Evolutionary conservation across 768 basidiomycete genomes (phyloP).

Genomic region (Pleurotus citrinopileatus): DNA sequence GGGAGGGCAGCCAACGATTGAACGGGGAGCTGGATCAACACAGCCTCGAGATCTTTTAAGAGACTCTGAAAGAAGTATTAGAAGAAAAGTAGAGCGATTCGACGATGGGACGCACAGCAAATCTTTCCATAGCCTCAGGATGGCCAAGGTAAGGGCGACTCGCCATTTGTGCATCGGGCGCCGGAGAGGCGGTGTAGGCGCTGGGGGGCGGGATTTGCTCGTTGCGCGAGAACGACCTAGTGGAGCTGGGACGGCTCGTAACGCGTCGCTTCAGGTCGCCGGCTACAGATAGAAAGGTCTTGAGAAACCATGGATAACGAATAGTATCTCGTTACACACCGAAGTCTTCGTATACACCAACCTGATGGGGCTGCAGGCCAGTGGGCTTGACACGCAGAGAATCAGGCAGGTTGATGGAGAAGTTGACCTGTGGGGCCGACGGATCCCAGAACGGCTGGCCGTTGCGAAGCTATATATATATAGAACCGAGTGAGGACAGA

Average conservation of each 20-base stretch:
- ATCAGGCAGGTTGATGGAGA: constrained; percentile 77
- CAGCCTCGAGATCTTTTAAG: constrained; percentile 73
- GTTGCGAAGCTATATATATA: constrained; percentile 49
- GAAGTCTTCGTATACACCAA: constrained; percentile 95
- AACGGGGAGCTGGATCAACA: constrained; percentile 71
- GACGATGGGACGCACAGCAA: constrained; percentile 49
- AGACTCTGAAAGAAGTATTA: constrained; percentile 27
- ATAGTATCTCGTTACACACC: constrained; percentile 43
- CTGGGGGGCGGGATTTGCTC: constrained; percentile 24
- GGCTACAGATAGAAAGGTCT: too few relatives aligned
- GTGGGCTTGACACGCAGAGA: constrained; percentile 80
- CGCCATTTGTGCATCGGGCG: constrained; percentile 47
- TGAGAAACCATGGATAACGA: too few relatives aligned
- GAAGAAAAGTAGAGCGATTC: background rate
- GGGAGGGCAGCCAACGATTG: constrained; percentile 70
- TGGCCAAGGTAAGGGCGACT: constrained; percentile 52
- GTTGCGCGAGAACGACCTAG: constrained; percentile 53
- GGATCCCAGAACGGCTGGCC: constrained; percentile 90
- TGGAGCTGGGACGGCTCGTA: constrained; percentile 69
- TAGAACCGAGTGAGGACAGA: background rate
- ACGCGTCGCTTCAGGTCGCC: constrained; percentile 56
- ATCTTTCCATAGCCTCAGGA: constrained; percentile 87
- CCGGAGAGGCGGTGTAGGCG: constrained; percentile 61
- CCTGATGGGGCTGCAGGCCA: constrained; percentile 80
- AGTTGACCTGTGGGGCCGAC: constrained; percentile 64